phyloP scores from a whole-genome alignment of 2,329 filamentous ascomycete genomes.

The Cryphonectria radicalis region DNA sequence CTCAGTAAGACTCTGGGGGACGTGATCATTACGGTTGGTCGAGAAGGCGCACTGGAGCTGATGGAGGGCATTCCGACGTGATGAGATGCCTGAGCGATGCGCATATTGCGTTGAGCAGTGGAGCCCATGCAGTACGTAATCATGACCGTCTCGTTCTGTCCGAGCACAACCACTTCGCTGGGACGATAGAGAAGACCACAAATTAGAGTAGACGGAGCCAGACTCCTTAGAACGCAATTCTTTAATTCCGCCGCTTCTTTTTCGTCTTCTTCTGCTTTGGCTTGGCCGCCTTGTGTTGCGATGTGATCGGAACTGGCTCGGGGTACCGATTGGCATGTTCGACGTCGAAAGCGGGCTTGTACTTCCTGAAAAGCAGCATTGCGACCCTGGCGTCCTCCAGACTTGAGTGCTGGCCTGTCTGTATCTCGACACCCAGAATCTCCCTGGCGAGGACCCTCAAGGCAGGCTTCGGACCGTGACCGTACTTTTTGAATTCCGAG shows the following conservation, averaged over 20 bases:
- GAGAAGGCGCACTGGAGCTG: constrained; percentile 67
- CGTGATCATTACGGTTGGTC: constrained; percentile 71
- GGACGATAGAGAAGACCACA: constrained; percentile 1
- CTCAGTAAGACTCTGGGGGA: constrained; percentile 73
- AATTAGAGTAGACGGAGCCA: constrained; percentile 14
- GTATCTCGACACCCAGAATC: constrained; percentile 65
- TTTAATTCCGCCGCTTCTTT: constrained; percentile 43
- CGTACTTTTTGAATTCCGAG: constrained; percentile 71
- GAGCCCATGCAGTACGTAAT: constrained; percentile 8
- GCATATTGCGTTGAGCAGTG: background rate
- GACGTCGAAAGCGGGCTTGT: constrained; percentile 84
- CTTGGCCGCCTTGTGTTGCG: constrained; percentile 36
- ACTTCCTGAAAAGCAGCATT: constrained; percentile 84
- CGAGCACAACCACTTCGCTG: constrained; percentile 1
- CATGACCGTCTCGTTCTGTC: constrained; percentile 6
- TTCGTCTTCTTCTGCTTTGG: constrained; percentile 49
- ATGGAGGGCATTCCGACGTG: constrained; percentile 72
- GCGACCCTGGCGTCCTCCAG: constrained; percentile 83
- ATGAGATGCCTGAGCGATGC: background rate
- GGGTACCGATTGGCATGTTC: constrained; percentile 74
- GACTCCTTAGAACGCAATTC: constrained; percentile 4
- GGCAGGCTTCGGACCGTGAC: constrained; percentile 70
- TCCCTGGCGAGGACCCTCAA: constrained; percentile 62
- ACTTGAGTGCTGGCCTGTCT: constrained; percentile 67
- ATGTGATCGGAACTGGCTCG: constrained; percentile 32